Evolutionary conservation across 495 filamentous ascomycete species (phyloP).

Genomic region (Aspergillus incahuasiensis): DNA sequence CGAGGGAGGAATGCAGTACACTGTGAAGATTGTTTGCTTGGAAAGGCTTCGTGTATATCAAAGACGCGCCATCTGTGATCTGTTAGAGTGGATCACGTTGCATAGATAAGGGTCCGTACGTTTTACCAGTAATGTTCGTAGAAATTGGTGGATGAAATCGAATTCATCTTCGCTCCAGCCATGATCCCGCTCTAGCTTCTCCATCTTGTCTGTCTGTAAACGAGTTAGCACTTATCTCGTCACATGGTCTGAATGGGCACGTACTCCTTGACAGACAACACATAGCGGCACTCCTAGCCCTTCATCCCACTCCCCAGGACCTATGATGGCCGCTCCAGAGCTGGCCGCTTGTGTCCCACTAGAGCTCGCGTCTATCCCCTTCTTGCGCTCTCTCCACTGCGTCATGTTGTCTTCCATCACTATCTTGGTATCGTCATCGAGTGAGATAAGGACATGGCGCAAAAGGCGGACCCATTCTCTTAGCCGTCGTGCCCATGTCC

Average conservation of each 20-base stretch:
- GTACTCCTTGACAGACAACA: conserved; percentile 88
- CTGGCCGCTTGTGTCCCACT: conserved; percentile 43
- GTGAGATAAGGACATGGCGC: conserved; percentile 64
- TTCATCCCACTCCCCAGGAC: conserved; percentile 93
- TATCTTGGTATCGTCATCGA: conserved; percentile 72
- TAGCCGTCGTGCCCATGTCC: conserved; percentile 84
- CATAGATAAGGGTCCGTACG: conserved; percentile 48
- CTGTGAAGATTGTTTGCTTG: conserved; percentile 72
- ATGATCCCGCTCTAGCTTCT: conserved; percentile 77
- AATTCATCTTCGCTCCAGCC: conserved; percentile 93
- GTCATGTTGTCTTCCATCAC: conserved; percentile 81
- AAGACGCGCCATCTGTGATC: conserved; percentile 71
- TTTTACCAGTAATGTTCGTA: conserved; percentile 80
- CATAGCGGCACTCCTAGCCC: conserved; percentile 83
- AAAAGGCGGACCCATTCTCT: conserved; percentile 83
- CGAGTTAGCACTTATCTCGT: conserved; percentile 22
- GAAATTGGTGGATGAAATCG: conserved; percentile 82
- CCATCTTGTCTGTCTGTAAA: conserved; percentile 78
- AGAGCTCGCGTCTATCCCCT: conserved; percentile 36
- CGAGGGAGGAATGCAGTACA: conserved; percentile 80
- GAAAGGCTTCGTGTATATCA: conserved; percentile 86
- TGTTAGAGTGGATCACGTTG: conserved; percentile 18
- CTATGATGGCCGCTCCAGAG: conserved; percentile 54
- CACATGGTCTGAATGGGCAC: conserved; percentile 17
- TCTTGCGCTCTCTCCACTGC: conserved; percentile 49